A percentile compares a stretch with the other conserved stretches of the same genome.
phyloP scores from a whole-genome alignment of 352 stramenopile species.

The Phytopythium kandeliae region DNA sequence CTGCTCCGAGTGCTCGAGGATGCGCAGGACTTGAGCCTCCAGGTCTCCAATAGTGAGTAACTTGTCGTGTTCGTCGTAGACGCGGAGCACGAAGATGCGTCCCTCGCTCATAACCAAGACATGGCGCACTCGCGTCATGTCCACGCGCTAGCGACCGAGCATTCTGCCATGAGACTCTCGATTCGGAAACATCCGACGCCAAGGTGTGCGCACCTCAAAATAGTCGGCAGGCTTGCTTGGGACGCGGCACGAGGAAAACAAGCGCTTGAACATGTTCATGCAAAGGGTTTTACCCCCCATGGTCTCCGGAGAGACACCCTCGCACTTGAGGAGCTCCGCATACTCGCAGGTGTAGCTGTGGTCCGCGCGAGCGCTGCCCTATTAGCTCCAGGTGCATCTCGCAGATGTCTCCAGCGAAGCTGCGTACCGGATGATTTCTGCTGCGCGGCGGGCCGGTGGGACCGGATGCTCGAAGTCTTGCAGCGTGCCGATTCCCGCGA shows the following conservation, averaged over 20 bases:
- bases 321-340: constrained; percentile 79
- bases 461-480: constrained; percentile 78
- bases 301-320: constrained; percentile 74
- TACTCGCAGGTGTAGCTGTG: constrained; percentile 74
- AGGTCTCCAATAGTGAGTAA: constrained; percentile 62
- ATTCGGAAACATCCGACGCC: no score
- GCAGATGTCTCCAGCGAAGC: constrained; percentile 1
- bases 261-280: constrained; percentile 82
- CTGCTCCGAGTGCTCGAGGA: constrained; percentile 38
- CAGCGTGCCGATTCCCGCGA: constrained; percentile 94
- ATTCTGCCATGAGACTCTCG: no score
- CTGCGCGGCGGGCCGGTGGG: constrained; percentile 45
- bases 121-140: constrained; percentile 28
- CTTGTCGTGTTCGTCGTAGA: constrained; percentile 37
- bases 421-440: constrained; percentile 43
- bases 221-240: constrained; percentile 44
- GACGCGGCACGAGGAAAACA: constrained; percentile 91
- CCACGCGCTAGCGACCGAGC: constrained; percentile 30
- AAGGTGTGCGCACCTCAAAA: constrained; percentile 40
- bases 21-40: constrained; percentile 49
- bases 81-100: constrained; percentile 37
- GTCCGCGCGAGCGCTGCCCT: no score
- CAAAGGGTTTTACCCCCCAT: constrained; percentile 88
- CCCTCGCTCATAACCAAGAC: constrained; percentile 52
- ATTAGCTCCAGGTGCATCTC: constrained; percentile 13